Evolutionary conservation across 2,329 filamentous ascomycete species (phyloP), one percentile per base, ranked within the genome.

Genomic region (Aspergillus clavatus): DNA sequence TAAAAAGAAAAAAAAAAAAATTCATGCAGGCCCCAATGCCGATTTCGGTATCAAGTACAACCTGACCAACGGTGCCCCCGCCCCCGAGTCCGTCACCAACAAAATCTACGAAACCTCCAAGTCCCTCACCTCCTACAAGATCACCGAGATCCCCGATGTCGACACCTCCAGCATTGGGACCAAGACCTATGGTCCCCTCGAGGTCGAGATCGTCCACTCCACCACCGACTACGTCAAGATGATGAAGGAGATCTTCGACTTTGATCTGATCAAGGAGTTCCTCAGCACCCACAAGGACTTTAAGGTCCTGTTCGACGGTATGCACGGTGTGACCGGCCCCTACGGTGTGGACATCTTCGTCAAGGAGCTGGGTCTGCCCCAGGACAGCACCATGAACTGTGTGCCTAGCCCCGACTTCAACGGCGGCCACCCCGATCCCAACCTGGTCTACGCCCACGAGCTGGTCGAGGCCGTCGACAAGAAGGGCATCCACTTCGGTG

Each of bases 11-110:
- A n/a, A n/a, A n/a, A n/a, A n/a, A n/a, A n/a, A n/a, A n/a, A 33
- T 29, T 26, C 16, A 29, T 22, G 1, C 58, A 95, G 89, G 90
- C 41, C 93, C 93, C 51, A 86, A 82, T 59, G 86, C 93, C 68
- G 93, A 98, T 73, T 98, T 98, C 62, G 93, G 93, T 60, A 98
- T 98, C 83, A 98, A 98, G 77, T 98, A 98, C 81, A 98, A 98
- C 79, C 79, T 98, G 48, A 78, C 89, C 69, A 97, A 98, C 65
- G 93, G 93, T 60, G 93, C 90, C 45, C 93, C 93, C 35, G 93
- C 93, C 45, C 93, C 93, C 47, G 93, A 98, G 72, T 85, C 87
- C 43, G 88, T 98, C 56, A 98, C 93, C 57, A 94, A 98, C 82
- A 95, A 95, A 77, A 97, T 98, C 69, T 97, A 81, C 75, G 88